Evolutionary conservation across 2,329 filamentous ascomycete genomes (phyloP), one percentile per base, ranked within the genome.

Genomic region (Alternaria postmessia): DNA sequence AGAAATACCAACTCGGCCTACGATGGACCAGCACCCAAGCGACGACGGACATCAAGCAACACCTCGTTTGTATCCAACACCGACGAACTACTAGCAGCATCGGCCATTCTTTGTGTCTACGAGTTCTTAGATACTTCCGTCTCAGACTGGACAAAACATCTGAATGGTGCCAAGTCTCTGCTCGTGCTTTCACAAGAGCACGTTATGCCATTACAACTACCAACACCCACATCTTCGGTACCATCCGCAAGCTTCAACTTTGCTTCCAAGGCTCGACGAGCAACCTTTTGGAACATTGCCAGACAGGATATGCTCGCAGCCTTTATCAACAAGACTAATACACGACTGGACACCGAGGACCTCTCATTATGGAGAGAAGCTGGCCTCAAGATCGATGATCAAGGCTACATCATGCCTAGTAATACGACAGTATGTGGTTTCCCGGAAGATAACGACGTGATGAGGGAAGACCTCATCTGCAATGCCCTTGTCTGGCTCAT

Each of bases 241-340:
- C 63, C 72, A 28, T 67, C 68, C 22, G 61, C 69, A 20, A 72
- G 65, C 42, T 64, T 68, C 24, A 71, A 67, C 24, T 70, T 73
- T 44, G 81, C 85, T 2, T 87, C 84, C 3, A 84, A 84, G 69
- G 85, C 82, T 11, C 81, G 87, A 20, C 83, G 80, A 71, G 87
- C 87, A 7, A 87, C 86, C 0, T 90, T 90, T 70, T 90, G 88
- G 88, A 89, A 89, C 64, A 87, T 89, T 72, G 88, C 87, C 16
- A 80, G 87, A 24, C 88, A 90, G 67, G 88, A 90, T 65, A 88
- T 89, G 78, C 78, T 89, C 30, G 84, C 86, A 68, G 87, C 88
- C 53, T 89, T 86, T 66, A 87, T 89, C 66, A 88, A 89, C 65
- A 85, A 87, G 68, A 83, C 82, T 12, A 83, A 84, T 39, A 89